A percentile compares a stretch with the other conserved stretches of the same genome.
Conservation (phyloP, 345 rosid species). For the Boechera divaricarpa region DNA sequence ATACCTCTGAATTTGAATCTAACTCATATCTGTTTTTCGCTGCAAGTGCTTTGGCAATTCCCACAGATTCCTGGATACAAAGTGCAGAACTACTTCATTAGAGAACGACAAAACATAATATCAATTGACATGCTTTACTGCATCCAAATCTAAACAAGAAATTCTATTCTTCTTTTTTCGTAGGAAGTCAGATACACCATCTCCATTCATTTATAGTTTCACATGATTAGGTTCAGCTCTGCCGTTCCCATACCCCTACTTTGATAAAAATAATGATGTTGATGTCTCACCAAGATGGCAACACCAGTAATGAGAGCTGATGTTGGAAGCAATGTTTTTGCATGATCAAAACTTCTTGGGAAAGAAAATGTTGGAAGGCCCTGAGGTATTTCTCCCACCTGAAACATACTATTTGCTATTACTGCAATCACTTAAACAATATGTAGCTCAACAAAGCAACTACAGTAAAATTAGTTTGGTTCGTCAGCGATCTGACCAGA, state of each 20-base stretch:
- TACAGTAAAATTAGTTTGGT: not conserved
- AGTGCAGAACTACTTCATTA: conserved; percentile 1
- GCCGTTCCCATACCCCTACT: conserved; percentile 20
- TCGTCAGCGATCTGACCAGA: conserved; percentile 64
- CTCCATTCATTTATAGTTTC: conserved; percentile 3
- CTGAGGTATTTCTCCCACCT: conserved; percentile 98
- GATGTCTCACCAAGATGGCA: conserved; percentile 89
- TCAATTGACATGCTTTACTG: not conserved
- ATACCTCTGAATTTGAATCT: conserved; percentile 96
- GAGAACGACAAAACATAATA: conserved; percentile 6
- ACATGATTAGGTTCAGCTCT: conserved; percentile 17
- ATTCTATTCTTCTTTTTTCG: not conserved
- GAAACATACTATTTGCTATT: conserved; percentile 42
- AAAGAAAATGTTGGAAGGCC: conserved; percentile 93
- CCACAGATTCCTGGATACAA: conserved; percentile 89
- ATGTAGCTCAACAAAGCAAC: conserved; percentile 23
- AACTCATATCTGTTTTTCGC: conserved; percentile 96
- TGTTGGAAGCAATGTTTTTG: conserved; percentile 83
- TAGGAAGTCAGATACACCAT: conserved; percentile 20
- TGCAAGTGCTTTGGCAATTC: conserved; percentile 99
- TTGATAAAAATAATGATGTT: not conserved
- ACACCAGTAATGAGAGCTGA: conserved; percentile 96
- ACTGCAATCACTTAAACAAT: conserved; percentile 18
- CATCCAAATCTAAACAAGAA: conserved; percentile 5
- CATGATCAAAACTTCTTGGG: conserved; percentile 72